A percentile compares a stretch with the other conserved stretches of the same genome.
These are phyloP conservation scores for Ormosia emarginata DNA, from an alignment of 306 rosid genomes.

Conservation along the genomic window DNA sequence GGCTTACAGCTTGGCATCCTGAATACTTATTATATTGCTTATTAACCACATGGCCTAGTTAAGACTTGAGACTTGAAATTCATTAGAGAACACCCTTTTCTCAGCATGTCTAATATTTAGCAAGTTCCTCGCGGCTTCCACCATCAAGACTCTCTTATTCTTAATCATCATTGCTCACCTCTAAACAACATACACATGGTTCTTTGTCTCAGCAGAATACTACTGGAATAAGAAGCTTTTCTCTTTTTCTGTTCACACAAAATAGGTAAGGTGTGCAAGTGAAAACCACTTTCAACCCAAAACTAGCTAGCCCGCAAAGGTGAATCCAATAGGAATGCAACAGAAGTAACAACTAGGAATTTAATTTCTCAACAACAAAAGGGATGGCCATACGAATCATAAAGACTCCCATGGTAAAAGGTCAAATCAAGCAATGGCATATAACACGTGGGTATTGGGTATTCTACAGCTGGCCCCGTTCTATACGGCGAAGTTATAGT, in stretches of 20 bases:
- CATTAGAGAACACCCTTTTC: background rate
- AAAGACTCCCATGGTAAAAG: background rate
- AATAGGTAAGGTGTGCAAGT: background rate
- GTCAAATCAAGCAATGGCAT: background rate
- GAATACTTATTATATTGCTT: constrained; percentile 7
- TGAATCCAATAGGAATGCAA: background rate
- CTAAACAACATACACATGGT: background rate
- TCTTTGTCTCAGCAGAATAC: background rate
- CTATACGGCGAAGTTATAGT: background rate
- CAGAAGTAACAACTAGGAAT: background rate
- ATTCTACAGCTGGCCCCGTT: background rate
- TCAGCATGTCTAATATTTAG: constrained; percentile 1
- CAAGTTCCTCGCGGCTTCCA: background rate
- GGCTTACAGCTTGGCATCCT: constrained; percentile 52
- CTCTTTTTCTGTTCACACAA: background rate
- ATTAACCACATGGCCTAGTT: constrained; percentile 31
- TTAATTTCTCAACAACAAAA: background rate
- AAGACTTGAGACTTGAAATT: constrained; percentile 16
- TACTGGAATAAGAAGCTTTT: background rate
- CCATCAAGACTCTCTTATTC: background rate
- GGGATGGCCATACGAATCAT: background rate
- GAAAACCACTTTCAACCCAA: background rate
- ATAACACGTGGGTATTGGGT: background rate
- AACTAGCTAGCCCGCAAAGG: background rate
- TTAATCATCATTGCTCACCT: background rate